phyloP scores from a whole-genome alignment of 441 rosid genomes.

The Flueggea neowawraea region DNA sequence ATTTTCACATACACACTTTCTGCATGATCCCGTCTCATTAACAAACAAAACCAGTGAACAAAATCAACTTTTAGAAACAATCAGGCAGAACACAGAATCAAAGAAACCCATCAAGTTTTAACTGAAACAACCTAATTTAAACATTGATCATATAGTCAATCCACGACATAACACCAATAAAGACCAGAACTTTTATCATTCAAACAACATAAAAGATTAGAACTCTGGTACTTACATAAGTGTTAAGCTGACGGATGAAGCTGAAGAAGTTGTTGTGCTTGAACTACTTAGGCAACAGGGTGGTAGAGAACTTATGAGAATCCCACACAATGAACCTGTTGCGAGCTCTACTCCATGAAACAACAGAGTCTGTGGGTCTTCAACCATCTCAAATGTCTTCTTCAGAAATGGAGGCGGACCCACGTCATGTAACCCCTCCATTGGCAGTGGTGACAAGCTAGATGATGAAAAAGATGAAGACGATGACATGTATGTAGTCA shows the following conservation, averaged over 20 bases:
- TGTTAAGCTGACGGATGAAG: conserved; percentile 78
- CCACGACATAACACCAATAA: background rate
- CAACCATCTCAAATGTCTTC: conserved; percentile 68
- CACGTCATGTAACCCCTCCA: conserved; percentile 63
- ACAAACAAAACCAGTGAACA: no score
- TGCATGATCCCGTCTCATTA: no score
- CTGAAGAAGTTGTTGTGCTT: conserved; percentile 80
- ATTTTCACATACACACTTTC: no score
- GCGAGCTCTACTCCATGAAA: conserved; percentile 60
- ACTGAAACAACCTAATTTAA: no score
- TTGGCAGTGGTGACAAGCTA: conserved; percentile 46
- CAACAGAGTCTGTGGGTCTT: conserved; percentile 54
- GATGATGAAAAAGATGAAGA: conserved; percentile 51
- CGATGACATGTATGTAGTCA: conserved; percentile 18
- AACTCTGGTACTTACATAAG: conserved; percentile 49
- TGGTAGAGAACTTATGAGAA: conserved; percentile 47
- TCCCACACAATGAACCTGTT: conserved; percentile 75
- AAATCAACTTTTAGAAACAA: no score
- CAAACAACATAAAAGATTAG: no score
- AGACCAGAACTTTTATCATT: background rate
- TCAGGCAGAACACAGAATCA: no score
- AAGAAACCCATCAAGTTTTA: no score
- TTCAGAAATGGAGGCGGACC: conserved; percentile 77
- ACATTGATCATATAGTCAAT: no score
- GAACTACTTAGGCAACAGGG: conserved; percentile 67